These are phyloP conservation scores for Platismatia glauca DNA, from an alignment of 495 filamentous ascomycete species.

Conservation along the genomic window DNA sequence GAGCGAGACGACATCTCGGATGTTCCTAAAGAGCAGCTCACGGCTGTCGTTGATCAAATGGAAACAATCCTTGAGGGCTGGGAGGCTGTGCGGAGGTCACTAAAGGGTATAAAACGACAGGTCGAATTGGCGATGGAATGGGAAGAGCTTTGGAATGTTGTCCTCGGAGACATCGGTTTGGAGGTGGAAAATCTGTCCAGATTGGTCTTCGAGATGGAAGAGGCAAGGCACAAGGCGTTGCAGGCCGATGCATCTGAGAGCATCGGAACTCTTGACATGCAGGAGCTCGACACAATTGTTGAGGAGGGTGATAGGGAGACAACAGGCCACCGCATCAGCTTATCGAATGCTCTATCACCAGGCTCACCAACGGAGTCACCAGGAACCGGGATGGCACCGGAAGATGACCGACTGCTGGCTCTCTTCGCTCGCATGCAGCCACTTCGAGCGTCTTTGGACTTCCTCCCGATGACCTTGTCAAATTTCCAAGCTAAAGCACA, in stretches of 20 bases:
- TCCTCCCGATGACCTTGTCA: conserved; percentile 89
- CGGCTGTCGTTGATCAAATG: conserved; percentile 72
- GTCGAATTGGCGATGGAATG: conserved; percentile 97
- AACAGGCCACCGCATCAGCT: conserved; percentile 57
- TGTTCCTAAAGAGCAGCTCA: conserved; percentile 59
- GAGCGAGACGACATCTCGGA: conserved; percentile 62
- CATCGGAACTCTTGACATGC: conserved; percentile 65
- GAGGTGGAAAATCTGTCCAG: conserved; percentile 78
- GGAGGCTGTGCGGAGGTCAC: conserved; percentile 62
- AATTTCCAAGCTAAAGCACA: conserved; percentile 73
- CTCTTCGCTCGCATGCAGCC: conserved; percentile 94
- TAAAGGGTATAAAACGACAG: conserved; percentile 74
- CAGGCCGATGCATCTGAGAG: conserved; percentile 40
- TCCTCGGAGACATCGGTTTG: conserved; percentile 84
- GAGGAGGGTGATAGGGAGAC: conserved; percentile 56
- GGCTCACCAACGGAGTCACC: conserved; percentile 50
- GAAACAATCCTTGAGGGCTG: conserved; percentile 77
- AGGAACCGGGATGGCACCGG: conserved; percentile 51
- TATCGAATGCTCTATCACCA: conserved; percentile 47
- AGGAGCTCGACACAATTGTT: conserved; percentile 86
- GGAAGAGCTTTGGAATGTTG: conserved; percentile 92
- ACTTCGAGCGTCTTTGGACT: conserved; percentile 83
- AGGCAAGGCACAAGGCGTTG: conserved; percentile 69
- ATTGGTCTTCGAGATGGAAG: conserved; percentile 94
- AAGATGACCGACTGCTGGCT: conserved; percentile 70